Evolutionary conservation across 164 flowering plant genomes (phyloP).

Genomic region (Vitis labrusca): DNA sequence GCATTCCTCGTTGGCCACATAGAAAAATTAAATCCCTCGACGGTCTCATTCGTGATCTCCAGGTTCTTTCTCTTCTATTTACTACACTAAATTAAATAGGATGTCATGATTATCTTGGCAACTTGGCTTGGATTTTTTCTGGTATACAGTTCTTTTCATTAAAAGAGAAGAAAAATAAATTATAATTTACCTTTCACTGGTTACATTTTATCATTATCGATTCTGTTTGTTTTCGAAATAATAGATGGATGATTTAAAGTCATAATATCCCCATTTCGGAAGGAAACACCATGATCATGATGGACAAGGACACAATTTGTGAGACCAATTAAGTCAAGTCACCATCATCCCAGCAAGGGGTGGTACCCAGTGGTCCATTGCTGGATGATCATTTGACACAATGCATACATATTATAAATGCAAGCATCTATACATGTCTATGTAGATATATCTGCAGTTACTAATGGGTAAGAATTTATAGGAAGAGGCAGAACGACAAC

Average conservation of each 20-base stretch:
- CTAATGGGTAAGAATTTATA: conserved; percentile 8
- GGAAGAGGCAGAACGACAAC: conserved; percentile 56
- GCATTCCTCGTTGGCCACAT: conserved; percentile 78
- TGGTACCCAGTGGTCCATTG: neutral
- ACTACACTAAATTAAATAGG: neutral
- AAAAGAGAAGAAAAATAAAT: neutral
- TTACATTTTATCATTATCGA: neutral
- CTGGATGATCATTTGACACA: neutral
- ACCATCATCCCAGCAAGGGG: neutral
- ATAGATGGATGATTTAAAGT: too few species aligned
- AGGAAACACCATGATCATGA: too few species aligned
- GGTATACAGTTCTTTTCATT: neutral
- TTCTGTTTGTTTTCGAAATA: too few species aligned
- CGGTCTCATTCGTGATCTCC: conserved; percentile 58
- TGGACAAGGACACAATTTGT: too few species aligned
- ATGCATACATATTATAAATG: neutral
- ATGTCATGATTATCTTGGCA: neutral
- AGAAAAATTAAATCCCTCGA: conserved; percentile 70
- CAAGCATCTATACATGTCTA: neutral
- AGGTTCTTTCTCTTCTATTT: conserved; percentile 32
- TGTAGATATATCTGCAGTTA: neutral
- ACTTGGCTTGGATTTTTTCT: neutral
- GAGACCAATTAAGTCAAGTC: neutral
- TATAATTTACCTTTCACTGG: neutral
- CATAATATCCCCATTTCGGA: too few species aligned